Percentiles rank a stretch among this genome's conserved stretches.
phyloP scores from a whole-genome alignment of 805 yeast species.

The Sungouiella blattae region DNA sequence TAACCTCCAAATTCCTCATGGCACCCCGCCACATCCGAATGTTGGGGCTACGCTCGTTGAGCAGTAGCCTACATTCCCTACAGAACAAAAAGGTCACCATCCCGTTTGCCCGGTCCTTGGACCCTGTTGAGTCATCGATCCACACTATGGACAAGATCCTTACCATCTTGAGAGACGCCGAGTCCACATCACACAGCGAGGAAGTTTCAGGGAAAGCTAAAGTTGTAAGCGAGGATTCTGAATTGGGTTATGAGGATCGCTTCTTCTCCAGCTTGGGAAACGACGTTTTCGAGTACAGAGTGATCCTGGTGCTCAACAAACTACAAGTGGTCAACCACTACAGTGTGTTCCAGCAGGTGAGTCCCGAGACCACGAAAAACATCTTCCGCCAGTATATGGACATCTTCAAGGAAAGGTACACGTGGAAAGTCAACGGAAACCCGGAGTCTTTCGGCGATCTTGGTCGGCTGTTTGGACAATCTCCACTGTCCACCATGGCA shows the following conservation, averaged over 20 bases:
- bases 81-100: too few species aligned
- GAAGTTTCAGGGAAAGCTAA: neutral
- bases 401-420: constrained; percentile 7
- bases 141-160: constrained; percentile 15
- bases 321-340: constrained; percentile 4
- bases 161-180: constrained; percentile 12
- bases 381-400: constrained; percentile 6
- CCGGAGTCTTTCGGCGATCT: constrained; percentile 1
- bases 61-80: too few species aligned
- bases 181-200: constrained; percentile 2
- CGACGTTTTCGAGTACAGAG: constrained; percentile 7
- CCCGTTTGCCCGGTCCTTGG: neutral
- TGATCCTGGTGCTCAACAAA: constrained; percentile 6
- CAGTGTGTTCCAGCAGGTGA: constrained; percentile 6
- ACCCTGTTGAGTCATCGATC: constrained; percentile 12
- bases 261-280: constrained; percentile 7
- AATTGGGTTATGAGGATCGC: neutral
- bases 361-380: constrained; percentile 5
- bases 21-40: too few species aligned
- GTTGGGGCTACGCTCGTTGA: too few species aligned
- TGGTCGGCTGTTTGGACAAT: constrained; percentile 4
- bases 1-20: too few species aligned
- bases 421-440: neutral
- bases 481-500: neutral
- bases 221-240: neutral